Base-by-base conservation (phyloP, 306 rosid genomes). In the Gastrolobium villosum region DNA sequence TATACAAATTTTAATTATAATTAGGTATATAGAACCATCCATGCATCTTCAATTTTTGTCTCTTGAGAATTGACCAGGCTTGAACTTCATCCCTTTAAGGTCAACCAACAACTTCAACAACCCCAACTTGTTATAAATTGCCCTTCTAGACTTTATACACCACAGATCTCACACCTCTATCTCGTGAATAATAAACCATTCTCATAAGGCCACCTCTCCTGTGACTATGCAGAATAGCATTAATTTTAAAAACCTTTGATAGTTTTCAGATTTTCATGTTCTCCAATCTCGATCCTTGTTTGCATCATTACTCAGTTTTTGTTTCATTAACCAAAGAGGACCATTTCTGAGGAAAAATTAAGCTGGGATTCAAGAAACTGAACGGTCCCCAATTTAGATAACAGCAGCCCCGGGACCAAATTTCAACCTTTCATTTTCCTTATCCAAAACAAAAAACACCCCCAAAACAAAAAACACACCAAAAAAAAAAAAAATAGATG, bases 311-410 rank as follows among this genome's bases (percentile, higher is more conserved):
- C 15, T 71, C n/a, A 26, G 49, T 10, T 68, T 71, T 74, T 41
- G 71, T 61, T 79, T 30, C 50, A 60, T 35, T 4, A 65, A 68
- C 13, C 31, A 73, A 34, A 3, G 11, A 73, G 88, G 88, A 89
- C 86, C 90, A 84, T 78, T 73, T 84, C 77, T 77, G 84, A 86
- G 73, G 72, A 50, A 72, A 75, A 81, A 36, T 40, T 52, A 46
- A 83, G 70, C 83, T 62, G 79, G 78, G 82, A 88, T 76, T 84
- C 66, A 65, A 63, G 73, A 76, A 81, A 74, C 78, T 76, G 69
- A 75, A 46, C 26, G 86, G 87, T 83, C 92, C 85, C 88, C 59
- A 75, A 54, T 79, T 84, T 82, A 83, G 84, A 82, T 79, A 78
- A 66, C 82, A 83, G 32, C 66, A 75, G 72, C 4, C 84, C 40